phyloP scores from a whole-genome alignment of 2,329 filamentous ascomycete genomes.

The Colletotrichum trifolii region DNA sequence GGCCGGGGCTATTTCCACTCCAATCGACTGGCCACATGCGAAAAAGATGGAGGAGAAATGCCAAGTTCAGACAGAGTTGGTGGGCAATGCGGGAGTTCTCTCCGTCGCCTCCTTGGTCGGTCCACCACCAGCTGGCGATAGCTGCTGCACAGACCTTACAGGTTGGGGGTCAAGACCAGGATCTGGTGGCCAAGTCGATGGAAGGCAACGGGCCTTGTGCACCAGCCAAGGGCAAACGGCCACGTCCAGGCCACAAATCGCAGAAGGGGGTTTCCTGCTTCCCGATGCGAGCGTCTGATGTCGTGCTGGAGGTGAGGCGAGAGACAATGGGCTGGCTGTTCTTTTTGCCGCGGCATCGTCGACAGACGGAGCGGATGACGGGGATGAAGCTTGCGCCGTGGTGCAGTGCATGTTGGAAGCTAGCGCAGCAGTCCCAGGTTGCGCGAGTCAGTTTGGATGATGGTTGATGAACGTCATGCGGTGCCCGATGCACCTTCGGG shows the following conservation, averaged over 20 bases:
- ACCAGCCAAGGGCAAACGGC: background rate
- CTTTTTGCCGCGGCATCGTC: background rate
- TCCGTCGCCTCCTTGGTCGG: background rate
- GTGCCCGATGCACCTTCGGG: background rate
- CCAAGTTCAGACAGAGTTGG: slow-evolving; percentile 1
- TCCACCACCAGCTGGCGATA: background rate
- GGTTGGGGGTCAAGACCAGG: slow-evolving; percentile 15
- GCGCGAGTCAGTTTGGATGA: slow-evolving; percentile 28
- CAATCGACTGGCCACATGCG: background rate
- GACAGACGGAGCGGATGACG: background rate
- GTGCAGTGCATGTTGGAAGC: background rate
- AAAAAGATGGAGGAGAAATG: background rate
- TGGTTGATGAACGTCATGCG: slow-evolving; percentile 23
- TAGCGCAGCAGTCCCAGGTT: background rate
- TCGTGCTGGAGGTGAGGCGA: slow-evolving; percentile 10
- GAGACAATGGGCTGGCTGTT: slow-evolving; percentile 3
- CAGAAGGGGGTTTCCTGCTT: slow-evolving; percentile 3
- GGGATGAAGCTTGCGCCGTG: slow-evolving; percentile 7
- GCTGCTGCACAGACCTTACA: slow-evolving; percentile 13
- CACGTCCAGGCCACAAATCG: slow-evolving; percentile 2
- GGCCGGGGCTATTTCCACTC: too few species aligned
- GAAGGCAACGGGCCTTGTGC: background rate
- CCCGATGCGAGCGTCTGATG: slow-evolving; percentile 16
- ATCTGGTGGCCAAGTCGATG: background rate
- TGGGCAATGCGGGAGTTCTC: slow-evolving; percentile 12